Percentiles rank a stretch among this genome's conserved stretches.
phyloP scores from a whole-genome alignment of 1,139 yeast species.

The Lodderomyces margitis region DNA sequence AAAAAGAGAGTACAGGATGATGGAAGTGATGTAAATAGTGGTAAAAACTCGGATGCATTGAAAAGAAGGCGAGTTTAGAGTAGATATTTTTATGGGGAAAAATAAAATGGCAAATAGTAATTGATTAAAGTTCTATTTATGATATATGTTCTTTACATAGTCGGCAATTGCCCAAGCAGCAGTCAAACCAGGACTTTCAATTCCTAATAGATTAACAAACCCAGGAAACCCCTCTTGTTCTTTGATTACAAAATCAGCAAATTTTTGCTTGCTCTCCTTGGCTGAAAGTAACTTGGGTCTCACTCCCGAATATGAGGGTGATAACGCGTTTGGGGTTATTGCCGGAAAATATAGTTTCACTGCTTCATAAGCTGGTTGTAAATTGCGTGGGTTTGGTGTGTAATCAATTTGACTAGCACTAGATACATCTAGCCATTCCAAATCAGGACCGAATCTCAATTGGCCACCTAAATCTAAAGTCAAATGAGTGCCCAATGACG shows the following conservation, averaged over 20 bases:
- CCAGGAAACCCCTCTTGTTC: constrained; percentile 70
- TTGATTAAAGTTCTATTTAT: no score
- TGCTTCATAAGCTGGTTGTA: constrained; percentile 56
- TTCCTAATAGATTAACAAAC: constrained; percentile 74
- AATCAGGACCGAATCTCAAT: constrained; percentile 82
- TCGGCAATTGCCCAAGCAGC: constrained; percentile 79
- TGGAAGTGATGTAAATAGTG: constrained; percentile 12
- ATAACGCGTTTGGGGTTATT: constrained; percentile 49
- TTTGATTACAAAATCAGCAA: constrained; percentile 72
- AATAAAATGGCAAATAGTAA: not conserved
- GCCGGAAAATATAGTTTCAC: constrained; percentile 64
- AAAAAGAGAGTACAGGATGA: constrained; percentile 19
- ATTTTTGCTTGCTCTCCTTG: constrained; percentile 35
- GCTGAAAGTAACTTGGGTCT: constrained; percentile 68
- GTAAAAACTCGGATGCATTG: constrained; percentile 1
- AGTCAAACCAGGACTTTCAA: constrained; percentile 90
- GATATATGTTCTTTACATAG: constrained; percentile 51
- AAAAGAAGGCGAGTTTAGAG: constrained; percentile 14
- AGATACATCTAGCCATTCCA: constrained; percentile 66
- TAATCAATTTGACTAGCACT: constrained; percentile 44
- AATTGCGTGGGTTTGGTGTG: constrained; percentile 45
- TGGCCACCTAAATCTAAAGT: constrained; percentile 83
- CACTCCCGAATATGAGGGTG: constrained; percentile 76
- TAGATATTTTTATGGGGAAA: constrained; percentile 9
- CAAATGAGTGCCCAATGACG: constrained; percentile 82